Percentiles rank a stretch among this genome's conserved stretches.
phyloP scores from a whole-genome alignment of 2,329 filamentous ascomycete genomes.

The Ramularia endophylla region DNA sequence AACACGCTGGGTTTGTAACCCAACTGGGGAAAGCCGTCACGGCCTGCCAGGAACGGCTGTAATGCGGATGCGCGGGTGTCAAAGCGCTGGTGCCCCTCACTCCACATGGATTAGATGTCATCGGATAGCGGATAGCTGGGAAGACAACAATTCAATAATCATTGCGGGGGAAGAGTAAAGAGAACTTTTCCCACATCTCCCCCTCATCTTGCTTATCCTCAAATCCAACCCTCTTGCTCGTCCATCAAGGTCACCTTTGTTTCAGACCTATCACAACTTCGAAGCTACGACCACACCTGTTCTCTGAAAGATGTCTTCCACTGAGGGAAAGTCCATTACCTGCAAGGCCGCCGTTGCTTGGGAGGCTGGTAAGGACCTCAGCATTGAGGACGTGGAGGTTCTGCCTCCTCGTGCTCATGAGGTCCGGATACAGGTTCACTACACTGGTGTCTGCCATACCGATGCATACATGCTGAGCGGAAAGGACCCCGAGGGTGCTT shows the following conservation, averaged over 20 bases:
- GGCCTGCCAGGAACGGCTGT: too few species aligned
- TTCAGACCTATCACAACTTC: neutral
- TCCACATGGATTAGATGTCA: neutral
- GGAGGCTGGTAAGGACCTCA: conserved; percentile 87
- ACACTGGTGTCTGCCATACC: conserved; percentile 99
- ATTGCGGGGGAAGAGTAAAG: neutral
- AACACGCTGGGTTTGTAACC: conserved; percentile 1
- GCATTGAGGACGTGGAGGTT: conserved; percentile 89
- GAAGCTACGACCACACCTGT: neutral
- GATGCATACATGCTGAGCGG: conserved; percentile 84
- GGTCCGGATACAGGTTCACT: conserved; percentile 94
- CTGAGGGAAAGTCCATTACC: conserved; percentile 75
- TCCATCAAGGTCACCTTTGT: conserved; percentile 11
- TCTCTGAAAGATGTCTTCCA: conserved; percentile 31
- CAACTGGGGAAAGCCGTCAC: too few species aligned
- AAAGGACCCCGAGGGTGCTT: conserved; percentile 94
- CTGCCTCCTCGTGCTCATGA: conserved; percentile 83
- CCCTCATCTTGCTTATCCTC: neutral
- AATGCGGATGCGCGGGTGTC: conserved; percentile 3
- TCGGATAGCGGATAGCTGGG: neutral
- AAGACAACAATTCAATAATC: neutral
- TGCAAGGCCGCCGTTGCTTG: conserved; percentile 90
- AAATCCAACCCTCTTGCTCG: neutral
- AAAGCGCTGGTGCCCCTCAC: conserved; percentile 5
- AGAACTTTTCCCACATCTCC: neutral